Conservation (phyloP, 2,329 filamentous ascomycete species). For the Thielaviopsis populi region DNA sequence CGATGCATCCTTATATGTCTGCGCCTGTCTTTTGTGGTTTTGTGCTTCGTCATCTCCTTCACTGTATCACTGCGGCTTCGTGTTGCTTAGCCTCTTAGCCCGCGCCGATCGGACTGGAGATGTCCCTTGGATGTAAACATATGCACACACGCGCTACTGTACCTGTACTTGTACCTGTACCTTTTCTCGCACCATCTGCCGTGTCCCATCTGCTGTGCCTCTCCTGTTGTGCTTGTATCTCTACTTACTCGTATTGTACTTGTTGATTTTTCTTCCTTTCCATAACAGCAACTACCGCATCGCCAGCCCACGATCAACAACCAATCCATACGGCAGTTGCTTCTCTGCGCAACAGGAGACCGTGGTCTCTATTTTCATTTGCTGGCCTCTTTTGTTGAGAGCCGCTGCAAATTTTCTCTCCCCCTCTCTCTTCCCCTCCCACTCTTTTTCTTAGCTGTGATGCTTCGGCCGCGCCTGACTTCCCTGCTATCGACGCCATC, state of each 20-base stretch:
- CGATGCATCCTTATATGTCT: neutral
- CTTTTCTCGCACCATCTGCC: neutral
- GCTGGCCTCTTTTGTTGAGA: neutral
- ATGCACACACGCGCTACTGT: neutral
- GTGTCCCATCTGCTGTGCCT: neutral
- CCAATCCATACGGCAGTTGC: neutral
- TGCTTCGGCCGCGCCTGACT: neutral
- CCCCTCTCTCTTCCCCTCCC: neutral
- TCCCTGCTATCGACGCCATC: conserved; percentile 4
- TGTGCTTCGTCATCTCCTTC: conserved; percentile 1
- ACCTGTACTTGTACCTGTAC: conserved; percentile 5
- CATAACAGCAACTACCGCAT: neutral
- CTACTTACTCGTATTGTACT: neutral
- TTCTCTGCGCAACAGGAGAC: neutral
- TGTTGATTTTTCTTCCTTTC: neutral
- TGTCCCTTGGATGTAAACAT: neutral
- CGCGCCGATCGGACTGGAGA: neutral
- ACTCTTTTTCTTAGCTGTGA: neutral
- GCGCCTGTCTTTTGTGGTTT: neutral
- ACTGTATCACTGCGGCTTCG: conserved; percentile 3
- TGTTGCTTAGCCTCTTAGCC: neutral
- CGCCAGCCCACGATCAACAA: neutral
- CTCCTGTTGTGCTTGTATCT: neutral
- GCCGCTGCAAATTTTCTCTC: neutral
- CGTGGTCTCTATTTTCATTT: neutral